Evolutionary conservation across 1,284 basidiomycete species (phyloP).

Genomic region (Ceratobasidium sp.): DNA sequence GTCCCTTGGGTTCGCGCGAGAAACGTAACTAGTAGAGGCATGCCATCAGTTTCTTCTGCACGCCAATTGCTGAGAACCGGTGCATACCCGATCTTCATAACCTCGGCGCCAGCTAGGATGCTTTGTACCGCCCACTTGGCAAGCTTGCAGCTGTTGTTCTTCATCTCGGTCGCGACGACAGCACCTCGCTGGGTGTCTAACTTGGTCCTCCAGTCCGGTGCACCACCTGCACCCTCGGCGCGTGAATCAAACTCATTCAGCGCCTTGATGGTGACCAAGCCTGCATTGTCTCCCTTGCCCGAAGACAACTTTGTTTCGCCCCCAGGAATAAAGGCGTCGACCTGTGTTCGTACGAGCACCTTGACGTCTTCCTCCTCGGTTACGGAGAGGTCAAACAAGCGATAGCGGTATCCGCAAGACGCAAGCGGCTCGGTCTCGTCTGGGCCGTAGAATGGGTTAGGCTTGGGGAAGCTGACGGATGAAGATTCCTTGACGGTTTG

Average conservation of each 20-base stretch:
- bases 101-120: conserved; percentile 93
- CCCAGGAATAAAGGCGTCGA: conserved; percentile 85
- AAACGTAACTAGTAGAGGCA: conserved; percentile 72
- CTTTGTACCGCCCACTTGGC: conserved; percentile 98
- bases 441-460: conserved; percentile 95
- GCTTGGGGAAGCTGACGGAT: conserved; percentile 76
- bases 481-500: conserved; percentile 86
- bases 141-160: conserved; percentile 99
- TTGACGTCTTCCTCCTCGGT: conserved; percentile 90
- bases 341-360: conserved; percentile 94
- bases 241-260: conserved; percentile 98
- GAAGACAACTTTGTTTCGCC: conserved; percentile 59
- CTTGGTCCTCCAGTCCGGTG: conserved; percentile 96
- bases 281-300: conserved; percentile 54
- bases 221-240: conserved; percentile 87
- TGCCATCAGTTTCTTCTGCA: neutral
- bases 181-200: conserved; percentile 96
- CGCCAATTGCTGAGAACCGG: neutral
- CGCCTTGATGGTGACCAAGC: conserved; percentile 90
- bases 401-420: conserved; percentile 95
- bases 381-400: conserved; percentile 92
- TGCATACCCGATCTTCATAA: conserved; percentile 95
- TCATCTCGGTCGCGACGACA: conserved; percentile 99
- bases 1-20: conserved; percentile 92
- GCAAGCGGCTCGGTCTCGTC: conserved; percentile 96